Evolutionary conservation across 768 basidiomycete genomes (phyloP).

Genomic region (Boletus vinaceobasis): DNA sequence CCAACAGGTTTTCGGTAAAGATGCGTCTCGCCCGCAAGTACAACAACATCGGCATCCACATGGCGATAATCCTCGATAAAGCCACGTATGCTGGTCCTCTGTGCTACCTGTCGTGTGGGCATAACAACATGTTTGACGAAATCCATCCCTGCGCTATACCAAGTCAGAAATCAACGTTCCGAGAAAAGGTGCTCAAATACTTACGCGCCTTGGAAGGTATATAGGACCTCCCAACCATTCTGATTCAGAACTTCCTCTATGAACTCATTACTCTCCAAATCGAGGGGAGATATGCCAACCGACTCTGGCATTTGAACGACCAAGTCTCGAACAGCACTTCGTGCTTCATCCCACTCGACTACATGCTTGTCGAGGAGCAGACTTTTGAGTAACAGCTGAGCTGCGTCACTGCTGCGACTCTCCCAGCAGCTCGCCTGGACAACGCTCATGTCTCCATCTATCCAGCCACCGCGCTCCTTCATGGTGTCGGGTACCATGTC

Average conservation of each 20-base stretch:
- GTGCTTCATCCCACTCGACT: slow-evolving; percentile 31
- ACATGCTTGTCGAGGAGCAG: slow-evolving; percentile 19
- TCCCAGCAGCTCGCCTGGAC: slow-evolving; percentile 17
- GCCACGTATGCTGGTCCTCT: slow-evolving; percentile 33
- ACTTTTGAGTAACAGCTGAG: slow-evolving; percentile 16
- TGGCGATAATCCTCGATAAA: slow-evolving; percentile 36
- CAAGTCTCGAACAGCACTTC: slow-evolving; percentile 18
- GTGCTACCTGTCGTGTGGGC: slow-evolving; percentile 34
- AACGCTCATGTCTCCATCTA: slow-evolving; percentile 4
- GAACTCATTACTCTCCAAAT: slow-evolving; percentile 25
- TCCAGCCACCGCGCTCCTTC: slow-evolving; percentile 28
- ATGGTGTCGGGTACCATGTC: slow-evolving; percentile 30
- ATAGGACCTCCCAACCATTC: slow-evolving; percentile 38
- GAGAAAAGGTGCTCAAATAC: slow-evolving; percentile 14
- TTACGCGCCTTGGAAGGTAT: slow-evolving; percentile 40
- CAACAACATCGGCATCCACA: slow-evolving; percentile 33
- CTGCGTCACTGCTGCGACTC: neutral
- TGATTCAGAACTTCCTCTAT: slow-evolving; percentile 30
- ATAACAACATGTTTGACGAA: slow-evolving; percentile 37
- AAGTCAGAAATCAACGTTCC: slow-evolving; percentile 9
- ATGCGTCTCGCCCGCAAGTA: slow-evolving; percentile 40
- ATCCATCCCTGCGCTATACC: slow-evolving; percentile 36
- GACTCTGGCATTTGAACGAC: slow-evolving; percentile 17
- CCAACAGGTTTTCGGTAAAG: slow-evolving; percentile 27
- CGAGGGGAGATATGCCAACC: neutral